phyloP scores from a whole-genome alignment of 495 filamentous ascomycete species.

The Pyronema domesticum region DNA sequence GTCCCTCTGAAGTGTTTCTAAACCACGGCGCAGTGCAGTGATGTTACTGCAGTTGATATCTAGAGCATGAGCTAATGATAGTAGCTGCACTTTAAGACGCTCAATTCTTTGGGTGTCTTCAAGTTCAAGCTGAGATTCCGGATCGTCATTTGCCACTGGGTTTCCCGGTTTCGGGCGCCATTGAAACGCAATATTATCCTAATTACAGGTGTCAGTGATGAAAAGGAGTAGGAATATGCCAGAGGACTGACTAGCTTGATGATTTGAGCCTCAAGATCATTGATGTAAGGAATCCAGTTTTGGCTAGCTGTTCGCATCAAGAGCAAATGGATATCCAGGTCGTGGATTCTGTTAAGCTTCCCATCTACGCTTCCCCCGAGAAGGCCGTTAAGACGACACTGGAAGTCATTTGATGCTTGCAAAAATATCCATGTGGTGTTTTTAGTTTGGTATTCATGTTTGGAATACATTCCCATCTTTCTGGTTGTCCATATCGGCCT shows the following conservation, averaged over 20 bases:
- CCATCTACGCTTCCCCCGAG: background rate
- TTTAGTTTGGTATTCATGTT: background rate
- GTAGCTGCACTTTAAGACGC: constrained; percentile 5
- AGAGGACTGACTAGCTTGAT: constrained; percentile 6
- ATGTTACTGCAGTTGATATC: background rate
- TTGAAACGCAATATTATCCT: constrained; percentile 5
- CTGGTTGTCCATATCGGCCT: constrained; percentile 5
- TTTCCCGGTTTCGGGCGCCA: constrained; percentile 1
- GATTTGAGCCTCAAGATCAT: constrained; percentile 12
- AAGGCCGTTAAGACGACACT: background rate
- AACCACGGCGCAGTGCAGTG: background rate
- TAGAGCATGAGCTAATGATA: constrained; percentile 1
- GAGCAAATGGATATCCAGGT: constrained; percentile 14
- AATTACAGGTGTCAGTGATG: background rate
- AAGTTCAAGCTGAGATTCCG: constrained; percentile 6
- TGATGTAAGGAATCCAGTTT: constrained; percentile 20
- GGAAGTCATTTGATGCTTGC: background rate
- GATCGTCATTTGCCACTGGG: background rate
- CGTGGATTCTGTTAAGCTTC: background rate
- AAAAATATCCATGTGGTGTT: constrained; percentile 10
- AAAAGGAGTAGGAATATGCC: background rate
- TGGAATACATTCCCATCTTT: constrained; percentile 13
- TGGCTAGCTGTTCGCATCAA: constrained; percentile 11
- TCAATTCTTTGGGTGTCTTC: constrained; percentile 8
- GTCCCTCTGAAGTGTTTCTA: background rate